phyloP scores from a whole-genome alignment of 2,329 filamentous ascomycete genomes.

The Mollisia scopiformis region DNA sequence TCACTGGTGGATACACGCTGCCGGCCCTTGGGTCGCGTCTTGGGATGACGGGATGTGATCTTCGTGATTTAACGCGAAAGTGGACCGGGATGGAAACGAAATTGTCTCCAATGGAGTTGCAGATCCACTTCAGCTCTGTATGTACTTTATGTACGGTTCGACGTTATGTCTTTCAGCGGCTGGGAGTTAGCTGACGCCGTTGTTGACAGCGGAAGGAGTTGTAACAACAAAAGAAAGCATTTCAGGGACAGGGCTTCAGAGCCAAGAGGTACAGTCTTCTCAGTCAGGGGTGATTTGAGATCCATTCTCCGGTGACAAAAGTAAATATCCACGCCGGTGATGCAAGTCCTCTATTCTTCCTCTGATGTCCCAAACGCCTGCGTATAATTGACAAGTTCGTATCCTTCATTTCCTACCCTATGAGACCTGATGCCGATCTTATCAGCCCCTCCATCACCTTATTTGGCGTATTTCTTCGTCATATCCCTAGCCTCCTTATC shows the following conservation, averaged over 20 bases:
- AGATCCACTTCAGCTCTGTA: not conserved
- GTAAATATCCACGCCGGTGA: not conserved
- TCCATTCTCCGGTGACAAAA: not conserved
- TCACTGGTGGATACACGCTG: not conserved
- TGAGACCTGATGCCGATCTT: not conserved
- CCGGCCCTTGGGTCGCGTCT: not conserved
- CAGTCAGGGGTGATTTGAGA: not conserved
- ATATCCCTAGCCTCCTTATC: slow-evolving; percentile 69
- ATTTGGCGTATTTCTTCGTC: slow-evolving; percentile 65
- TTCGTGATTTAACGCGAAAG: not conserved
- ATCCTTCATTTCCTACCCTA: not conserved
- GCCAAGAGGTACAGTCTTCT: not conserved
- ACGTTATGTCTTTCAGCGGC: not conserved
- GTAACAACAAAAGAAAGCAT: not conserved
- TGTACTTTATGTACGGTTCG: not conserved
- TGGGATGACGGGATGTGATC: not conserved
- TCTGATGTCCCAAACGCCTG: not conserved
- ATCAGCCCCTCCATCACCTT: not conserved
- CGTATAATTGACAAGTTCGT: not conserved
- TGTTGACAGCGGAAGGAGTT: not conserved
- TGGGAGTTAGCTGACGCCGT: not conserved
- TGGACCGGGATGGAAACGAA: not conserved
- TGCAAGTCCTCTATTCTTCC: not conserved
- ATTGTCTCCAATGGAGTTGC: not conserved
- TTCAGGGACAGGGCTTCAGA: not conserved